Evolutionary conservation across 129 eudicot species (phyloP).

Genomic region (Saposhnikovia divaricata): DNA sequence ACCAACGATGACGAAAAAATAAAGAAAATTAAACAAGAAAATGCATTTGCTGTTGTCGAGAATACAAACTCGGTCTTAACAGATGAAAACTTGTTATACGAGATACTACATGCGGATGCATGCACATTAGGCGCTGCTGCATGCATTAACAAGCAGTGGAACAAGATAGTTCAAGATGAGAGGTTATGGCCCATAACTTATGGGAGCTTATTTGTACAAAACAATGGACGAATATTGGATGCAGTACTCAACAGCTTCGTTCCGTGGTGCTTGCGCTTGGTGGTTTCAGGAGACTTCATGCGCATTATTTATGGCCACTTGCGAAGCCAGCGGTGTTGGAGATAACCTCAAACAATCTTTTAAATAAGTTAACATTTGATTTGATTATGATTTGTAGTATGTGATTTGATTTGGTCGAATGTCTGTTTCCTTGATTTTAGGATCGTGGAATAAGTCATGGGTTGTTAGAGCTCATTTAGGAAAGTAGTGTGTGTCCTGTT

Average conservation of each 20-base stretch:
- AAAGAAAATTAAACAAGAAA: conserved; percentile 23
- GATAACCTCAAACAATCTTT: too few species aligned
- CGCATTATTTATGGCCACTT: conserved; percentile 70
- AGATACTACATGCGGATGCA: conserved; percentile 70
- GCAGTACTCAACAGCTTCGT: conserved; percentile 51
- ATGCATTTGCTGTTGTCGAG: neutral
- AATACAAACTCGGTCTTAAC: conserved; percentile 24
- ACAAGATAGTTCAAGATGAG: conserved; percentile 60
- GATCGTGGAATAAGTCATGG: too few species aligned
- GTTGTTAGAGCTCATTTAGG: too few species aligned
- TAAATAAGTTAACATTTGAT: too few species aligned
- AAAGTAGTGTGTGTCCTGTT: too few species aligned
- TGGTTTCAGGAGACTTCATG: conserved; percentile 66
- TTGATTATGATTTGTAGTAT: too few species aligned
- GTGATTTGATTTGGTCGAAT: too few species aligned
- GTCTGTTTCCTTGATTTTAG: too few species aligned
- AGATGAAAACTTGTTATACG: conserved; percentile 68
- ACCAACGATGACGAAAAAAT: conserved; percentile 7
- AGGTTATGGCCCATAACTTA: conserved; percentile 75
- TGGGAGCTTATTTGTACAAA: conserved; percentile 91
- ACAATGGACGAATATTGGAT: conserved; percentile 35
- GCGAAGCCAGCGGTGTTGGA: conserved; percentile 55
- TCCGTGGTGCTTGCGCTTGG: conserved; percentile 84
- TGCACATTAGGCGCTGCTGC: conserved; percentile 57
- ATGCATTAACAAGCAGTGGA: conserved; percentile 65